Percentiles rank a stretch among this genome's conserved stretches.
phyloP scores from a whole-genome alignment of 106 monocot genomes.

The Allium sativum region DNA sequence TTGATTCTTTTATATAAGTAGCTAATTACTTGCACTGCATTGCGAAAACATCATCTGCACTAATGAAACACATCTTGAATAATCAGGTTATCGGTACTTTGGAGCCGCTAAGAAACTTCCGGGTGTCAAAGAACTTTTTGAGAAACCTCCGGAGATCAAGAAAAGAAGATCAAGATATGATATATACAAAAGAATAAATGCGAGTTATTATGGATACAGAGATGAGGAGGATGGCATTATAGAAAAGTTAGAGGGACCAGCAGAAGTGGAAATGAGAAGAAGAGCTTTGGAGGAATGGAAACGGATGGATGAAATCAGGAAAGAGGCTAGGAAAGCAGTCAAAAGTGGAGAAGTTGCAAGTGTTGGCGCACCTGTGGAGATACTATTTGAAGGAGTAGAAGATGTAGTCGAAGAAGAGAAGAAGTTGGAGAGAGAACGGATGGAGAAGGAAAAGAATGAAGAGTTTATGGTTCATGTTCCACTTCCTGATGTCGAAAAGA shows the following conservation, averaged over 20 bases:
- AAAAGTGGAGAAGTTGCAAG: conserved; percentile 72
- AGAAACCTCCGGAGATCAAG: conserved; percentile 86
- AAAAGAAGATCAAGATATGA: conserved; percentile 72
- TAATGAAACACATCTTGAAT: neutral
- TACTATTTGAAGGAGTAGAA: conserved; percentile 85
- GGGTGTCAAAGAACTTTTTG: conserved; percentile 89
- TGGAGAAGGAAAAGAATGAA: conserved; percentile 34
- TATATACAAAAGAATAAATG: conserved; percentile 88
- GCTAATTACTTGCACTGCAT: too few species aligned
- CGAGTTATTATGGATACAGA: conserved; percentile 88
- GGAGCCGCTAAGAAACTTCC: conserved; percentile 97
- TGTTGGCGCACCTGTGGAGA: conserved; percentile 39
- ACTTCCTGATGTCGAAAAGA: conserved; percentile 83
- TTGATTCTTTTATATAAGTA: too few species aligned
- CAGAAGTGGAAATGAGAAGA: conserved; percentile 54
- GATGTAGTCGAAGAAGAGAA: conserved; percentile 91
- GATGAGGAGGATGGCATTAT: conserved; percentile 96
- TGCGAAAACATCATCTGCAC: neutral
- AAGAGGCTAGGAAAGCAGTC: conserved; percentile 73
- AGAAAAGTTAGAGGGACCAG: conserved; percentile 68
- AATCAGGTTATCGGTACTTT: conserved; percentile 82
- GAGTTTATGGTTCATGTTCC: conserved; percentile 93
- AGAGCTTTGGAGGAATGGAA: conserved; percentile 49
- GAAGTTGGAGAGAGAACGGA: conserved; percentile 35
- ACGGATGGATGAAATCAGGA: conserved; percentile 53